Evolutionary conservation across 1,284 basidiomycete genomes (phyloP), one percentile per base, ranked within the genome.

Genomic region (Cryptococcus sp.): DNA sequence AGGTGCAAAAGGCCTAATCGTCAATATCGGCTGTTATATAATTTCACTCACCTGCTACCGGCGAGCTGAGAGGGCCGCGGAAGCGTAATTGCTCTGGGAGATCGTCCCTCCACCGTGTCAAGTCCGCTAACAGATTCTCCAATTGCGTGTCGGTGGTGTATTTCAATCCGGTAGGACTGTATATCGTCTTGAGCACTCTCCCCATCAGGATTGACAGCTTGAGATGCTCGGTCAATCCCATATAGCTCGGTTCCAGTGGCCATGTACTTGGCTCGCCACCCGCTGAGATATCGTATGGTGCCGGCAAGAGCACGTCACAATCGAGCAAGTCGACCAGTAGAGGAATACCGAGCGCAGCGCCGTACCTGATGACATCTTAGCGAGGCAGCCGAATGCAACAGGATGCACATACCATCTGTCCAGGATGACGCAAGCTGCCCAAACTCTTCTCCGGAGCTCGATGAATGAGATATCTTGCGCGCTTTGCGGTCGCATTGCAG

Each of bases 261-360:
- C 87, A 80, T 65, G 88, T 86, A 45, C 85, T 82, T 20, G 84
- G 82, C 67, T 89, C 86, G 17, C 62, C 50, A 6, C 67, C 69
- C 3, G 75, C 72, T 1, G 70, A 59, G 55, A 80, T 71, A 84
- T 90, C 52, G 86, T 89, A 66, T 83, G 76, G 69, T 0, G 75
- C 90, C 4, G 91, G 92, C 39, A 95, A 80, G 46, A 92, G 86
- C 15, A 90, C 89, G 76, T 97, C 93, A 77, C 93, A 97, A 76
- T 96, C 93, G 65, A 88, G 86, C 3, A 96, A 85, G 75, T 95
- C 91, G 65, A 96, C 93, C 86, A 93, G 89, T 75, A 87, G 88
- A 3, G 93, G 77, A 6, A 74, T 65, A 5, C 77, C 79, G 5
- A 79, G 65, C 3, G 72, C 71, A 2, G 73, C 74, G 1, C 66